These are phyloP conservation scores for Penicillium ochrochloron DNA, from an alignment of 495 filamentous ascomycete species.

Conservation along the genomic window DNA sequence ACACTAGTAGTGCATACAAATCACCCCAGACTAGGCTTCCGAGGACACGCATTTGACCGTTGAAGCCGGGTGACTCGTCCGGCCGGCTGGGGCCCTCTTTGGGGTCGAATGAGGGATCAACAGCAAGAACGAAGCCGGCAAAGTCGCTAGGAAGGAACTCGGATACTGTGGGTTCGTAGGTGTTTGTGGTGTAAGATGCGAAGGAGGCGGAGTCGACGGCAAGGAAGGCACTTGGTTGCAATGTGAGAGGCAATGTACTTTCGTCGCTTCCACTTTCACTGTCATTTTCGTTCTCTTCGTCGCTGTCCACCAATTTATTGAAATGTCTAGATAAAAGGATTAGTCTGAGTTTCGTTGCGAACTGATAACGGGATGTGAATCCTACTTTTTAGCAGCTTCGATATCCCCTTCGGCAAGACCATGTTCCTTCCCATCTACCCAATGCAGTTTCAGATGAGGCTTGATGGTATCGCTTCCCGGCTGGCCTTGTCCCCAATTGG, in stretches of 20 bases:
- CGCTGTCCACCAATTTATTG: background rate
- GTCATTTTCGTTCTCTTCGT: background rate
- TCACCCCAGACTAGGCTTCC: conserved; percentile 43
- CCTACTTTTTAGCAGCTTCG: conserved; percentile 35
- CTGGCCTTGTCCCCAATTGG: conserved; percentile 35
- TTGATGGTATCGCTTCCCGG: conserved; percentile 30
- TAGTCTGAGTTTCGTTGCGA: background rate
- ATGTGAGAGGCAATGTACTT: background rate
- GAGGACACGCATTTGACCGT: conserved; percentile 38
- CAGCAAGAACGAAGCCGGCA: conserved; percentile 32
- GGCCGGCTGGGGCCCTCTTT: background rate
- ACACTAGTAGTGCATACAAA: conserved; percentile 27
- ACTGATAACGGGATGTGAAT: background rate
- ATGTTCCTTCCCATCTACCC: conserved; percentile 38
- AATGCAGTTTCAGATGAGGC: conserved; percentile 33
- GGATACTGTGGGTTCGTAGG: background rate
- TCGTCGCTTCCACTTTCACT: background rate
- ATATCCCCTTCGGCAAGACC: conserved; percentile 32
- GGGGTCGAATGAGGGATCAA: conserved; percentile 32
- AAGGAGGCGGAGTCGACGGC: conserved; percentile 11
- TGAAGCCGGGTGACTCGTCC: conserved; percentile 13
- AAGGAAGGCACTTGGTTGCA: background rate
- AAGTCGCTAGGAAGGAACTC: conserved; percentile 26
- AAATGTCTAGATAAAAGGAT: conserved; percentile 16
- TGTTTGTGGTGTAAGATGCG: background rate